Base-by-base conservation (phyloP, 2,329 filamentous ascomycete species). In the Harringtonia aguacate region DNA sequence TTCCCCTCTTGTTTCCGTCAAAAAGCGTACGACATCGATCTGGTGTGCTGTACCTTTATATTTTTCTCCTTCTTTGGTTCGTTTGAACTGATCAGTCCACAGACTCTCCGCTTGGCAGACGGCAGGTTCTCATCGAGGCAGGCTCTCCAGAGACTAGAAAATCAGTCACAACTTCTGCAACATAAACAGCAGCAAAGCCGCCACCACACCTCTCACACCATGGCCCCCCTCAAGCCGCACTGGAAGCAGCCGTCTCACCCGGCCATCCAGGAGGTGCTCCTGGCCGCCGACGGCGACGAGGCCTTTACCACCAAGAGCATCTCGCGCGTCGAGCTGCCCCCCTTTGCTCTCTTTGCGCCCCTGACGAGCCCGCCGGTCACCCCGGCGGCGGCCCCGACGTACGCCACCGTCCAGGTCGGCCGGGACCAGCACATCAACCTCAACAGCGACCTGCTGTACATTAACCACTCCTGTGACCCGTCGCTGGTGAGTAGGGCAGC, bases 401-500 rank as follows among this genome's bases (percentile, higher is more conserved):
- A 82, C 53, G 75, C 77, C 27, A 81, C 78, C 2, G 77, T 82
- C 22, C 79, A 83, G 61, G 72, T 71, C 48, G 73, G 68, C 47
- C 62, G 62, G 43, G 58, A 73, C 51, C 63, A 62, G 45, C 79
- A 83, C 57, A 60, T 82, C 53, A 71, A 75, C 53, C 64, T 83
- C 36, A 82, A 83, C 63, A 79, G 73, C 53, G 78, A 82, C 55
- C 57, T 83, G 55, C 58, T 83, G 37, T 83, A 81, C 61, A 77
- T 81, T 52, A 83, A 83, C 59, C 79, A 83, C 61, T 79, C 74
- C 5, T 83, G 79, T 60, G 75, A 79, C 53, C 79, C 79, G 21
- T 76, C 74, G 56, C 66, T 83, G 47, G 76, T 80, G 49, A 66
- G 73, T 72, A n/a, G n/a, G n/a, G n/a, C n/a, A n/a, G n/a, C n/a